Evolutionary conservation across 1,284 basidiomycete species (phyloP).

Genomic region (Trichosporon sp.): DNA sequence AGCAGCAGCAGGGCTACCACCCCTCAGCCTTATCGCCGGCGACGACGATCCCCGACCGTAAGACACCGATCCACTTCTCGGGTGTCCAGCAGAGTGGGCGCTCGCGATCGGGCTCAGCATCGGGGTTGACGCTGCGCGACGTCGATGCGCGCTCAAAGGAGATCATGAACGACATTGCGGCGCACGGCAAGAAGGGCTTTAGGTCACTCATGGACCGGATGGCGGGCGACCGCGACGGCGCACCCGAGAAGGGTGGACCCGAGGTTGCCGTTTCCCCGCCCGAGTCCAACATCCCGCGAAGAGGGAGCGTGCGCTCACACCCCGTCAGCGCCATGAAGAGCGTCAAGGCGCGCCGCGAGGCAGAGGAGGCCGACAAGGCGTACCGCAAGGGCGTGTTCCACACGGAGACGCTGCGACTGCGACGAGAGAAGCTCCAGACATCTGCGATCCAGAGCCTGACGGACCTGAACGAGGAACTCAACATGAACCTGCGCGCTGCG

Average conservation of each 20-base stretch:
- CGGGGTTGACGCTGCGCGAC: constrained; percentile 23
- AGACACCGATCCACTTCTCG: neutral
- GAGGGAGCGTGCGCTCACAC: constrained; percentile 21
- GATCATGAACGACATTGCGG: constrained; percentile 53
- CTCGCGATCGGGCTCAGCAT: constrained; percentile 38
- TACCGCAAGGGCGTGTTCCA: constrained; percentile 90
- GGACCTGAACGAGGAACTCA: constrained; percentile 74
- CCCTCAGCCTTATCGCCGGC: neutral
- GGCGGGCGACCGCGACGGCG: constrained; percentile 48
- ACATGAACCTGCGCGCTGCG: constrained; percentile 65
- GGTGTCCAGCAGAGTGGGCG: constrained; percentile 23
- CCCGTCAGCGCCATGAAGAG: constrained; percentile 63
- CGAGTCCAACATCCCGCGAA: constrained; percentile 27
- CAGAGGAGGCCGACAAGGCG: constrained; percentile 93
- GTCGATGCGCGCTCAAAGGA: constrained; percentile 50
- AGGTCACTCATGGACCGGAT: constrained; percentile 54
- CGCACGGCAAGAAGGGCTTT: constrained; percentile 54
- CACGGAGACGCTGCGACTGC: constrained; percentile 85
- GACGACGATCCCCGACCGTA: constrained; percentile 10
- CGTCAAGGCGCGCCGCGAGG: constrained; percentile 81
- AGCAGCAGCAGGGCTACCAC: constrained; percentile 15
- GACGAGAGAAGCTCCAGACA: constrained; percentile 77
- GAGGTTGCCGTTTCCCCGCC: constrained; percentile 28
- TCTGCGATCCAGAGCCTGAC: constrained; percentile 82
- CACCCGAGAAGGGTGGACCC: constrained; percentile 20